Conservation (phyloP, 2,329 filamentous ascomycete genomes). For the Colletotrichum lentis region DNA sequence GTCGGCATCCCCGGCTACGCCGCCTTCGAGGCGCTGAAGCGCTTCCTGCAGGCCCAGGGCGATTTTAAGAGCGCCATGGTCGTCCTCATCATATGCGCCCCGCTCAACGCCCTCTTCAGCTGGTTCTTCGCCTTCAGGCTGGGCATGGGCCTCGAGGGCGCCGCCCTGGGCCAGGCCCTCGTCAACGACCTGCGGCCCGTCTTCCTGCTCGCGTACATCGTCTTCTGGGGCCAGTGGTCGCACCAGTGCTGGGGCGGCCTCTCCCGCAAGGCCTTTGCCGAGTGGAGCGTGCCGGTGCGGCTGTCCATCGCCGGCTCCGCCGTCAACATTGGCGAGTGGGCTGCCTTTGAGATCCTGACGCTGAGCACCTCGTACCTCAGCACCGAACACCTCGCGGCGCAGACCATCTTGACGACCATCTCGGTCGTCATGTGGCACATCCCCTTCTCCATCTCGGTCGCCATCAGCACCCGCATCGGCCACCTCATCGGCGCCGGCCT, state of each 20-base stretch:
- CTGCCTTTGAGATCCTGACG: conserved; percentile 54
- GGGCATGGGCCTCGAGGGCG: conserved; percentile 58
- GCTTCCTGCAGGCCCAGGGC: conserved; percentile 64
- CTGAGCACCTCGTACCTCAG: conserved; percentile 56
- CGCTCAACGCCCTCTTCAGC: conserved; percentile 58
- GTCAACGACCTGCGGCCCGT: conserved; percentile 59
- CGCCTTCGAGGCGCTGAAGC: conserved; percentile 62
- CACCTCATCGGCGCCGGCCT: conserved; percentile 52
- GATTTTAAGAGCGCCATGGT: conserved; percentile 59
- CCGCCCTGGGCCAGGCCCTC: conserved; percentile 58
- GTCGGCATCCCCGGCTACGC: conserved; percentile 62
- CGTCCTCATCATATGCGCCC: conserved; percentile 57
- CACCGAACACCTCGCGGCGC: conserved; percentile 53
- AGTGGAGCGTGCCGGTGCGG: conserved; percentile 53
- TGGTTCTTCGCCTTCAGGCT: conserved; percentile 57
- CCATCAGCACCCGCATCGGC: conserved; percentile 53
- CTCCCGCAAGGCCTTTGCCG: conserved; percentile 46
- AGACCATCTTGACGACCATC: conserved; percentile 52
- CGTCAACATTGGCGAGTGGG: conserved; percentile 54
- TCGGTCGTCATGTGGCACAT: conserved; percentile 54
- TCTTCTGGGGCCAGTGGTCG: conserved; percentile 52
- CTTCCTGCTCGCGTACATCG: conserved; percentile 56
- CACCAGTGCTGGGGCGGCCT: conserved; percentile 57
- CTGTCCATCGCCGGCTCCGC: conserved; percentile 51
- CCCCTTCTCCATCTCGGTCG: conserved; percentile 54